Base-by-base conservation (phyloP, 805 yeast genomes). In the Starmerella riodocensis region DNA sequence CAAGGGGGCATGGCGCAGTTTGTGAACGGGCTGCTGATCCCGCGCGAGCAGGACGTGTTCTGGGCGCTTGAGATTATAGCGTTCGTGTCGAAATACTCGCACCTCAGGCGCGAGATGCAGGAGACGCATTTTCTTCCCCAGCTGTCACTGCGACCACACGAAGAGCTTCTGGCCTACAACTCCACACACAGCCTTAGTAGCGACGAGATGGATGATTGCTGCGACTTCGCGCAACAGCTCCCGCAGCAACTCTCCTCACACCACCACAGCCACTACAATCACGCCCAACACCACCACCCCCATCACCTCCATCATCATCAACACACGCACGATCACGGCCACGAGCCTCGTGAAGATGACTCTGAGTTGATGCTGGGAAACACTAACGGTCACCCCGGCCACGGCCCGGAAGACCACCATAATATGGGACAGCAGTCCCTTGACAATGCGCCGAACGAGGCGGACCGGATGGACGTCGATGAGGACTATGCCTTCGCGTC, bases 1-100 rank as follows among this genome's bases (percentile, higher is more conserved):
- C 36, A 47, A 8, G 38, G 49, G 14, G 81, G 81, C 18, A 63
- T 46, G 36, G 43, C 83, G 37, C 59, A 60, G 19, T 76, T 76
- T 51, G 58, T 65, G 34, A 61, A 78, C 30, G 93, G 94, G 1
- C 74, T 76, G 18, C 68, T 86, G n/a, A 70, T 85, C 5, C 96
- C 96, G 1, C 71, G 83, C 41, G 93, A 82, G 47, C 96, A 88
- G 56, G 98, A 88, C 55, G 82, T 88, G 14, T 76, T 84, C 27
- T 85, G 95, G 94, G 79, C 94, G 4, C 64, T 88, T 39, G 97
- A 88, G 58, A 67, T 91, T 17, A 60, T 91, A 36, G 97, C 97
- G 12, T 88, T 85, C 58, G 82, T 86, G 30, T 85, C 96, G 4
- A 88, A 88, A 59, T 88, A 91, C 53, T 77, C 95, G 0, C 70